Base-by-base conservation (phyloP, 768 basidiomycete species). In the Boletus tomentosulus region DNA sequence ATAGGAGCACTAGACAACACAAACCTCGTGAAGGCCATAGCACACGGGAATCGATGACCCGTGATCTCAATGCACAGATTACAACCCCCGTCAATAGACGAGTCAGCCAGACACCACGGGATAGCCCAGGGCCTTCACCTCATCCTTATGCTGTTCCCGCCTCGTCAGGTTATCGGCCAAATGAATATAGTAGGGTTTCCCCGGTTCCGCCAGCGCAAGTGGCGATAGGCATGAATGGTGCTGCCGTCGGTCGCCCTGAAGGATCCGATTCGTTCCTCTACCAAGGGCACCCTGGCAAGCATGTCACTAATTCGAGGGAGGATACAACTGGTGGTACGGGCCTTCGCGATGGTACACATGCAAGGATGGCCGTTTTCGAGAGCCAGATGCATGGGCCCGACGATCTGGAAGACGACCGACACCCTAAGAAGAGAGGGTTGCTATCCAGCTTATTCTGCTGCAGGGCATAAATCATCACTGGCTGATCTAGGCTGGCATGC, bases 141-240 rank as follows among this genome's bases (percentile, higher is more conserved):
- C 89, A 91, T 64, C 89, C 89, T 31, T 91, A 90, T 53, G 89
- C 87, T 34, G 80, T 83, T 7, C 81, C 84, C 6, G 80, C 76
- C 52, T 73, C 81, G 1, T 78, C 74, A 41, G 81, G 79, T 3
- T 84, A 83, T 64, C 82, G 85, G 16, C 68, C 72, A 35, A 68
- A 69, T 54, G 66, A 70, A 51, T 87, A 84, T 57, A 86, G 81
- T 24, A 78, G 84, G 38, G 77, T 77, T 53, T 85, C 84, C 4
- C 75, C 83, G 42, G 62, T 57, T 51, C 49, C 60, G 46, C 75
- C 76, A 44, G 48, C 73, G 19, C 57, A 72, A 70, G 51, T 67
- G 58, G 57, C 73, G 65, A 59, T 68, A 45, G 65, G 71, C 25
- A 65, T 70, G 53, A 76, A 74, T 56, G 73, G 74, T 30, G 62